Percentiles rank a stretch among this genome's conserved stretches.
These are phyloP conservation scores for Ceratocystis huliohia DNA, from an alignment of 2,329 filamentous ascomycete genomes.

Conservation along the genomic window DNA sequence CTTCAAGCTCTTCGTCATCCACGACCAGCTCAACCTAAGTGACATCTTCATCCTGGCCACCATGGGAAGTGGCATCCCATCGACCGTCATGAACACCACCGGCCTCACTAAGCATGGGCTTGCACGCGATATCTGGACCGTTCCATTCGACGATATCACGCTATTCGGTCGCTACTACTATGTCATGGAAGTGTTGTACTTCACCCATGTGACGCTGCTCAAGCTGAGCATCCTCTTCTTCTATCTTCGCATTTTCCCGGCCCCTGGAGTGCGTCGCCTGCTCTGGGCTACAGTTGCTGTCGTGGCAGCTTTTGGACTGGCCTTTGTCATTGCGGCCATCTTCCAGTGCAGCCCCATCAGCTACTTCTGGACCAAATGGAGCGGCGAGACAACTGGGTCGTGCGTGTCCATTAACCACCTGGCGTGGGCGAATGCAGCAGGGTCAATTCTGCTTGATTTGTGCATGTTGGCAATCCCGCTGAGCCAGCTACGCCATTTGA, in stretches of 20 bases:
- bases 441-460: slow-evolving; percentile 37
- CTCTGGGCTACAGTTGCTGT: slow-evolving; percentile 31
- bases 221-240: slow-evolving; percentile 39
- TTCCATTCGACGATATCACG: slow-evolving; percentile 31
- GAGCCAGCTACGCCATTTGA: slow-evolving; percentile 29
- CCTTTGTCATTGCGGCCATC: slow-evolving; percentile 31
- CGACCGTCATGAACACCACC: slow-evolving; percentile 26
- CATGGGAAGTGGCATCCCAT: slow-evolving; percentile 25
- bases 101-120: slow-evolving; percentile 29
- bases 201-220: slow-evolving; percentile 31
- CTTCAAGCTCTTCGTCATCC: slow-evolving; percentile 27
- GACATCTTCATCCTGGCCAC: slow-evolving; percentile 29
- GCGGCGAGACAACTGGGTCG: slow-evolving; percentile 32
- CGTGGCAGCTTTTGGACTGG: slow-evolving; percentile 28
- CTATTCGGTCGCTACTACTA: slow-evolving; percentile 32
- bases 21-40: slow-evolving; percentile 28
- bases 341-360: slow-evolving; percentile 38
- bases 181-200: slow-evolving; percentile 32
- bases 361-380: slow-evolving; percentile 41
- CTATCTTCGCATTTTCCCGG: slow-evolving; percentile 39
- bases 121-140: slow-evolving; percentile 36
- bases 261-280: slow-evolving; percentile 26
- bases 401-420: slow-evolving; percentile 36
- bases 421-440: slow-evolving; percentile 35
- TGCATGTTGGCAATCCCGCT: slow-evolving; percentile 38